Evolutionary conservation across 2,329 filamentous ascomycete species (phyloP).

Genomic region (Scopulariopsis brevicaulis): DNA sequence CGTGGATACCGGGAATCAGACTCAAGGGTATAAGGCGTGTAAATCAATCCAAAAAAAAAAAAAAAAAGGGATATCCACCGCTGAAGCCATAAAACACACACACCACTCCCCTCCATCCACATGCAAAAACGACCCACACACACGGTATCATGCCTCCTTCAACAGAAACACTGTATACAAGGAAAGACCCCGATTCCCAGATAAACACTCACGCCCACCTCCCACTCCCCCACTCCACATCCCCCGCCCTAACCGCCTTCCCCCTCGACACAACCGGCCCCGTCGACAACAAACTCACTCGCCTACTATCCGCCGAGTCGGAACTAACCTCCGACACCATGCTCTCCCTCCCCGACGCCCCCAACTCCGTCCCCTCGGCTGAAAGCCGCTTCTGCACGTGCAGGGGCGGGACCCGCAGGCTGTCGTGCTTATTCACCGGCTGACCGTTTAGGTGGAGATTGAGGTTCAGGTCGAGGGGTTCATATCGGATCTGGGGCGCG

Average conservation of each 20-base stretch:
- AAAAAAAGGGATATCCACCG: too few species aligned
- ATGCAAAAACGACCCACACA: too few species aligned
- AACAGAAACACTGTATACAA: not conserved
- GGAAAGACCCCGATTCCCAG: not conserved
- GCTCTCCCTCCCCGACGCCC: not conserved
- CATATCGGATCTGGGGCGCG: not conserved
- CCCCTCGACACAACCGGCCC: constrained; percentile 5
- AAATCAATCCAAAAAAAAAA: too few species aligned
- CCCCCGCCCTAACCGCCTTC: constrained; percentile 13
- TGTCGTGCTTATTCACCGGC: not conserved
- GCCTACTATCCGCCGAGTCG: not conserved
- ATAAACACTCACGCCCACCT: not conserved
- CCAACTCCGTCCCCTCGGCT: not conserved
- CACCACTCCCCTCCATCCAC: too few species aligned
- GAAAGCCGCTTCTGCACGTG: not conserved
- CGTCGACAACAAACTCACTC: constrained; percentile 3
- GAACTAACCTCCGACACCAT: constrained; percentile 1
- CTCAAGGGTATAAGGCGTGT: too few species aligned
- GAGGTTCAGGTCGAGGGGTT: not conserved
- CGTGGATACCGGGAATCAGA: too few species aligned
- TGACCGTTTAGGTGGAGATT: not conserved
- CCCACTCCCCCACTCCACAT: constrained; percentile 17
- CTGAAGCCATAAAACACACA: too few species aligned
- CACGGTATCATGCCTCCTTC: too few species aligned
- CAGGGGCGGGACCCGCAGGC: not conserved